Conservation (phyloP, 805 yeast genomes). For the Candida piceae region DNA sequence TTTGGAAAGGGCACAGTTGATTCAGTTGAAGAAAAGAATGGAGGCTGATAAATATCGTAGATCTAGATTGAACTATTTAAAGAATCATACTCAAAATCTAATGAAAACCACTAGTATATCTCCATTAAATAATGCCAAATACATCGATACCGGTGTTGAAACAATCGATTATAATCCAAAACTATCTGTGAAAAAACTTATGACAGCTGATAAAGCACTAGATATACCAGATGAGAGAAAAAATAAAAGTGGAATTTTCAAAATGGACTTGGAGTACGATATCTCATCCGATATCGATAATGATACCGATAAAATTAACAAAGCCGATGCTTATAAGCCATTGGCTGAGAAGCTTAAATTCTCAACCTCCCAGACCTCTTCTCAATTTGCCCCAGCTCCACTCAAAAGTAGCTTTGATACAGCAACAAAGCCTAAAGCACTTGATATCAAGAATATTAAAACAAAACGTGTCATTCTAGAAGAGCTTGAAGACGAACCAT, state of each 20-base stretch:
- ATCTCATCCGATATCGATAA: conserved; percentile 11
- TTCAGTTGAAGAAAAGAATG: conserved; percentile 32
- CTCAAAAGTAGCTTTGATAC: conserved; percentile 14
- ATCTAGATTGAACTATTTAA: conserved; percentile 40
- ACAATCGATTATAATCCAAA: conserved; percentile 13
- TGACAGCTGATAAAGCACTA: neutral
- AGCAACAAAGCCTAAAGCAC: conserved; percentile 12
- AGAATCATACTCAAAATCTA: conserved; percentile 27
- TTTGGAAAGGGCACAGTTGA: conserved; percentile 28
- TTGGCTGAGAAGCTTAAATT: conserved; percentile 23
- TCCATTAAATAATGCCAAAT: conserved; percentile 11
- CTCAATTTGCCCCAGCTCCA: conserved; percentile 12
- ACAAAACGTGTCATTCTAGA: too few species aligned
- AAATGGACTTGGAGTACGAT: conserved; percentile 15
- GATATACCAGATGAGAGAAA: conserved; percentile 18
- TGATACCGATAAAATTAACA: conserved; percentile 1
- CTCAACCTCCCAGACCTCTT: conserved; percentile 6
- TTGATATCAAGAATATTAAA: conserved; percentile 2
- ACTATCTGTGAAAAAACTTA: conserved; percentile 1
- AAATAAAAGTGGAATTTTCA: conserved; percentile 24
- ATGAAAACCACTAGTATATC: conserved; percentile 9
- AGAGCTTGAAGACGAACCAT: too few species aligned
- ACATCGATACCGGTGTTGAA: conserved; percentile 21
- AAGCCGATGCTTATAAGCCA: conserved; percentile 7
- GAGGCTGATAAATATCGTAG: conserved; percentile 41